These are phyloP conservation scores for Bacterosira constricta DNA, from an alignment of 108 stramenopile genomes.

Conservation along the genomic window DNA sequence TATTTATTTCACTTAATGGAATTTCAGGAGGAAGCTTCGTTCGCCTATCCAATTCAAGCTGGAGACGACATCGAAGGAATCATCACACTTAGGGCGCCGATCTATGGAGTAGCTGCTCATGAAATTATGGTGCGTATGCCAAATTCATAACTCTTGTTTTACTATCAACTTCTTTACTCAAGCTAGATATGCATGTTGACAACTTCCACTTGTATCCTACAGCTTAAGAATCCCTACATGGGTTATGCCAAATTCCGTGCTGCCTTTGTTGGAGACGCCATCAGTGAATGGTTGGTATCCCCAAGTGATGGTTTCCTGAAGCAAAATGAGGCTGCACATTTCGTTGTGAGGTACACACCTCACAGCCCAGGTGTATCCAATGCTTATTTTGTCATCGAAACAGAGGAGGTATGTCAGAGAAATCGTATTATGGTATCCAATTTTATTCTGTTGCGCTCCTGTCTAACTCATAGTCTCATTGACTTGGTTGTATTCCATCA, in stretches of 20 bases:
- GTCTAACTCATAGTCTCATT: not conserved
- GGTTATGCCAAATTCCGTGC: slow-evolving; percentile 88
- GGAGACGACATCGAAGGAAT: slow-evolving; percentile 61
- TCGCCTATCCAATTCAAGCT: slow-evolving; percentile 27
- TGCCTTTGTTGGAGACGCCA: slow-evolving; percentile 64
- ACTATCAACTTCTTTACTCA: not conserved
- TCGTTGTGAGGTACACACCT: slow-evolving; percentile 73
- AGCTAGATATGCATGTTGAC: not conserved
- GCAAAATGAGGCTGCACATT: slow-evolving; percentile 56
- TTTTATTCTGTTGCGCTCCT: not conserved
- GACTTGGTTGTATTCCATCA: not conserved
- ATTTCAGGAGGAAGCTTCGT: slow-evolving; percentile 8
- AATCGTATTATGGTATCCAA: not conserved
- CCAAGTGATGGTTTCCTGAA: slow-evolving; percentile 72
- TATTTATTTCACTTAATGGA: no score
- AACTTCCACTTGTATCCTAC: not conserved
- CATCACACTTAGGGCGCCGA: slow-evolving; percentile 53
- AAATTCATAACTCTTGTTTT: not conserved
- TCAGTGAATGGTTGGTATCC: slow-evolving; percentile 59
- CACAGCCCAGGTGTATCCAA: slow-evolving; percentile 54
- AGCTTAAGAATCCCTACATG: slow-evolving; percentile 79
- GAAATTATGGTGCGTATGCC: slow-evolving; percentile 64
- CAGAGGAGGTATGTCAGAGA: slow-evolving; percentile 45
- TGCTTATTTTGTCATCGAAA: slow-evolving; percentile 81
- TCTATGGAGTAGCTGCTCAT: slow-evolving; percentile 55